Conservation (phyloP, 2,329 filamentous ascomycete genomes). For the Colletotrichum costaricense region DNA sequence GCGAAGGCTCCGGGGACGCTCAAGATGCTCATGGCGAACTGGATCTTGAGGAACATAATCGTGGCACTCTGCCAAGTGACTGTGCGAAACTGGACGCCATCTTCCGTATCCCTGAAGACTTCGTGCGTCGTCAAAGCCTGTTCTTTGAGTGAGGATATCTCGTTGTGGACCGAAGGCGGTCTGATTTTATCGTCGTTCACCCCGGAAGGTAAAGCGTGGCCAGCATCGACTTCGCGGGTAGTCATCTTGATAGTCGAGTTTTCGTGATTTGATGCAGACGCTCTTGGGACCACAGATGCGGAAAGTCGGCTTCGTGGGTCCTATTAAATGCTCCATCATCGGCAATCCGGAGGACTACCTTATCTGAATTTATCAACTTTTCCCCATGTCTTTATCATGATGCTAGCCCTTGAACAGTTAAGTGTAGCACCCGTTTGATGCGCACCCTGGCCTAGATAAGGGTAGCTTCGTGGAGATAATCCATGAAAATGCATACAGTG, state of each 20-base stretch:
- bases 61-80: constrained; percentile 53
- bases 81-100: constrained; percentile 44
- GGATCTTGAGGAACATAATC: constrained; percentile 52
- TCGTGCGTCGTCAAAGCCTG: constrained; percentile 23
- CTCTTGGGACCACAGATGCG: background rate
- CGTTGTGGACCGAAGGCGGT: background rate
- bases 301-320: background rate
- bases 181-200: background rate
- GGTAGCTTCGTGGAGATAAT: background rate
- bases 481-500: background rate
- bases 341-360: background rate
- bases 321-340: background rate
- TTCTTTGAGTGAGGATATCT: background rate
- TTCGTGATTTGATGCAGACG: background rate
- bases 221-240: background rate
- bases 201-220: background rate
- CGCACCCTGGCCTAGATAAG: background rate
- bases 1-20: constrained; percentile 35
- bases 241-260: background rate
- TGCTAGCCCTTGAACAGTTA: background rate
- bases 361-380: background rate
- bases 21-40: constrained; percentile 43
- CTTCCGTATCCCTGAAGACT: constrained; percentile 41
- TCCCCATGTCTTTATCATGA: background rate
- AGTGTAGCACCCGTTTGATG: background rate